Evolutionary conservation across 352 stramenopile genomes (phyloP).

Genomic region (Albugo laibachii): DNA sequence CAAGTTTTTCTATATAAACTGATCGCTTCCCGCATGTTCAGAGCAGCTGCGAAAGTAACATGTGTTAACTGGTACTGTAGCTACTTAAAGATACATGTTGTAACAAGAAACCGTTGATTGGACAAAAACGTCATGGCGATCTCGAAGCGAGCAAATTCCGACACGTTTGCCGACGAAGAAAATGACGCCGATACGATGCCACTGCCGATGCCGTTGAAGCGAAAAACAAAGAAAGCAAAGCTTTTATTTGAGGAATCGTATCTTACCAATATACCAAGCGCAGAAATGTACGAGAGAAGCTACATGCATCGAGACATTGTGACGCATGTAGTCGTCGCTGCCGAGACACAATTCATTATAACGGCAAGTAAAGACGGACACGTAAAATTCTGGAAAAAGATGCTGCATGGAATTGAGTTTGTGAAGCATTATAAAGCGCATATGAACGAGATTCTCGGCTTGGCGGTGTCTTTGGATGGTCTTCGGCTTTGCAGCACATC

Average conservation of each 20-base stretch:
- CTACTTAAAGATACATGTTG: no score
- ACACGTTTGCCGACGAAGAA: constrained; percentile 1
- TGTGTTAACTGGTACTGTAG: no score
- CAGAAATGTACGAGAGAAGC: constrained; percentile 88
- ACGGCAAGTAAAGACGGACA: constrained; percentile 91
- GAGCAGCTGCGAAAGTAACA: no score
- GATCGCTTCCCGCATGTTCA: no score
- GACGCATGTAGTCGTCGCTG: constrained; percentile 79
- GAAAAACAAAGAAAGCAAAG: constrained; percentile 33
- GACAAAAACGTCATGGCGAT: no score
- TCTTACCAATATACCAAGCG: constrained; percentile 64
- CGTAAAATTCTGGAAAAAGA: constrained; percentile 99
- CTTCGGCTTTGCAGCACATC: constrained; percentile 70
- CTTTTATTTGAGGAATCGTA: constrained; percentile 35
- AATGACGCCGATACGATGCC: constrained; percentile 29
- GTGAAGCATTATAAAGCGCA: constrained; percentile 99
- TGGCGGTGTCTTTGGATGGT: constrained; percentile 75
- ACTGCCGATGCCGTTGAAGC: constrained; percentile 27
- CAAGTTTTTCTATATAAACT: no score
- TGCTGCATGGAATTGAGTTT: constrained; percentile 91
- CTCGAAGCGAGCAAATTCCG: no score
- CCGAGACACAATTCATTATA: constrained; percentile 90
- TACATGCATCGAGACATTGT: constrained; percentile 96
- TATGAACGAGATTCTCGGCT: constrained; percentile 59
- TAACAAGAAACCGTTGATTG: no score